phyloP scores from a whole-genome alignment of 257 asterid genomes.

The Anisodus acutangulus region DNA sequence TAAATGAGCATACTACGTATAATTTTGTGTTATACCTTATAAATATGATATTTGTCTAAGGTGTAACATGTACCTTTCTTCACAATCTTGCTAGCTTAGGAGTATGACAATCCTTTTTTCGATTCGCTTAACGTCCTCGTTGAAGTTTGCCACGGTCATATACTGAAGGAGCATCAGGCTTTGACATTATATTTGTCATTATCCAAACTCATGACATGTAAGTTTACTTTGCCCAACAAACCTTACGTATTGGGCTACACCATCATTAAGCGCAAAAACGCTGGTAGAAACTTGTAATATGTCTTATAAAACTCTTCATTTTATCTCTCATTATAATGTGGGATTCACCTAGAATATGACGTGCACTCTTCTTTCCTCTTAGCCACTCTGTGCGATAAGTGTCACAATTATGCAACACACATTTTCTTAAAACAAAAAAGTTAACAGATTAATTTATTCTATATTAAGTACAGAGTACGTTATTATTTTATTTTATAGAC shows the following conservation, averaged over 20 bases:
- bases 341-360: not conserved
- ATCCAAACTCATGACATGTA: not conserved
- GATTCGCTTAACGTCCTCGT: too few relatives aligned
- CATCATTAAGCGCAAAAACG: not conserved
- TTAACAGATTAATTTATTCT: not conserved
- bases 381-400: not conserved
- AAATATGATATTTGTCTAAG: not conserved
- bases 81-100: rapidly evolving
- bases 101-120: rapidly evolving
- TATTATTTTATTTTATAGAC: not conserved
- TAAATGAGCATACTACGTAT: too few relatives aligned
- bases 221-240: rapidly evolving
- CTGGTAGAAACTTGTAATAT: not conserved
- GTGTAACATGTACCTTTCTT: not conserved
- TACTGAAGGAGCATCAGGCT: too few relatives aligned
- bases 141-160: too few relatives aligned
- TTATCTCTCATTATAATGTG: not conserved
- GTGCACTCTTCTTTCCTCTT: not conserved
- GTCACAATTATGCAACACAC: not conserved
- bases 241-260: not conserved
- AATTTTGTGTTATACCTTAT: not conserved
- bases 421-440: not conserved
- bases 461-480: not conserved
- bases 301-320: too few relatives aligned
- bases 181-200: too few relatives aligned